These are phyloP conservation scores for Cercospora canescens DNA, from an alignment of 2,329 filamentous ascomycete genomes.

Conservation along the genomic window DNA sequence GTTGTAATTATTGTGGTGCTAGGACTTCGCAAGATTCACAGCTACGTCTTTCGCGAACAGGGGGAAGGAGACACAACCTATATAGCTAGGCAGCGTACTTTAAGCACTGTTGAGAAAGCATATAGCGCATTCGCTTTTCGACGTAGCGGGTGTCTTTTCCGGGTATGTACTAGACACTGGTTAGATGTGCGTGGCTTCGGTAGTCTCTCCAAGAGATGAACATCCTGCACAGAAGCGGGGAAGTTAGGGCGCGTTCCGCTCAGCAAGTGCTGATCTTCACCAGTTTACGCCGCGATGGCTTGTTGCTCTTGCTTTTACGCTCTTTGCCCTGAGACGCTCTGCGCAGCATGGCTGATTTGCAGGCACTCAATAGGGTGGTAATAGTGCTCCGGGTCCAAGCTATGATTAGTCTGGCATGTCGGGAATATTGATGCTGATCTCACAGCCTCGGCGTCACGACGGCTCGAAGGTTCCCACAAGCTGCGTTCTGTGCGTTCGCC, in stretches of 20 bases:
- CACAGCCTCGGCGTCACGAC: not conserved
- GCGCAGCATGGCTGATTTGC: not conserved
- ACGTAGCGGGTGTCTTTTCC: not conserved
- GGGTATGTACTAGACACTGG: not conserved
- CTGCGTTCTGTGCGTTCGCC: no score
- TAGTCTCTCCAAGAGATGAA: not conserved
- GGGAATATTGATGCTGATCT: not conserved
- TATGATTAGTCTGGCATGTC: not conserved
- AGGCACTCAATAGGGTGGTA: not conserved
- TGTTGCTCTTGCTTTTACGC: not conserved
- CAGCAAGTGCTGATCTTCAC: not conserved
- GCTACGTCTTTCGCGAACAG: not conserved
- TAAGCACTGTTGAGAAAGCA: not conserved
- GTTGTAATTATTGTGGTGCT: not conserved
- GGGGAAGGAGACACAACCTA: not conserved
- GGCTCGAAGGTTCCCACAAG: not conserved
- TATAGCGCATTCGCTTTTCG: not conserved
- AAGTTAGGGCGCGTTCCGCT: not conserved
- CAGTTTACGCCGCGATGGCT: not conserved
- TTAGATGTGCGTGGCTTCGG: not conserved
- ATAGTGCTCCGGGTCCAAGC: not conserved
- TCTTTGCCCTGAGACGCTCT: not conserved
- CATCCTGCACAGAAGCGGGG: not conserved
- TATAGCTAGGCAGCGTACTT: not conserved
- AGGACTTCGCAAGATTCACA: not conserved